These are phyloP conservation scores for Trichothecium sympodiale DNA, from an alignment of 2,329 filamentous ascomycete genomes.

Conservation along the genomic window DNA sequence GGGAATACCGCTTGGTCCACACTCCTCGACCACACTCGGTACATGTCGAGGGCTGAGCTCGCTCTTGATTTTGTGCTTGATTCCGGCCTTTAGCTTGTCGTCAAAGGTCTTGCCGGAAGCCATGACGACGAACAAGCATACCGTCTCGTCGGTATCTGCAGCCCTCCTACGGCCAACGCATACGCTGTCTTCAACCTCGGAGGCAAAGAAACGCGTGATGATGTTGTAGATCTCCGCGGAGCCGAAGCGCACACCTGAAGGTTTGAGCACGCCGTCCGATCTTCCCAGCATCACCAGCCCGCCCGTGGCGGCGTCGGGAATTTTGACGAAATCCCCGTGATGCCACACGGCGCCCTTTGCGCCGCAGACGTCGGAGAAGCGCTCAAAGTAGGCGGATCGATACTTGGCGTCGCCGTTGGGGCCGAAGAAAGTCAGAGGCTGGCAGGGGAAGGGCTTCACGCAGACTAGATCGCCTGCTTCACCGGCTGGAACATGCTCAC, in stretches of 20 bases:
- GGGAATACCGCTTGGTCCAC: constrained; percentile 63
- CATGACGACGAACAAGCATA: constrained; percentile 82
- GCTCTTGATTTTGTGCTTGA: constrained; percentile 58
- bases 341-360: constrained; percentile 58
- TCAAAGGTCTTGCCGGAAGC: constrained; percentile 43
- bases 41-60: constrained; percentile 87
- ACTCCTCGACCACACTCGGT: constrained; percentile 70
- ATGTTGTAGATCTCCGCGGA: constrained; percentile 95
- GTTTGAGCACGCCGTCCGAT: constrained; percentile 88
- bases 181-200: constrained; percentile 71
- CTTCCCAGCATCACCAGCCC: constrained; percentile 85
- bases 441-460: constrained; percentile 74
- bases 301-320: constrained; percentile 55
- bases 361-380: constrained; percentile 45
- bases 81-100: constrained; percentile 46
- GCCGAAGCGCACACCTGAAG: constrained; percentile 81
- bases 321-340: constrained; percentile 80
- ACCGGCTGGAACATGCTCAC: constrained; percentile 41
- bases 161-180: constrained; percentile 70
- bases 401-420: constrained; percentile 57
- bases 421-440: constrained; percentile 86
- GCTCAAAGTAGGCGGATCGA: constrained; percentile 74
- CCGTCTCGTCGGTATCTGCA: constrained; percentile 70
- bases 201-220: constrained; percentile 70
- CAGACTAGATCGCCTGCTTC: constrained; percentile 85